Base-by-base conservation (phyloP, 345 rosid genomes). In the Pelargonium nanum region DNA sequence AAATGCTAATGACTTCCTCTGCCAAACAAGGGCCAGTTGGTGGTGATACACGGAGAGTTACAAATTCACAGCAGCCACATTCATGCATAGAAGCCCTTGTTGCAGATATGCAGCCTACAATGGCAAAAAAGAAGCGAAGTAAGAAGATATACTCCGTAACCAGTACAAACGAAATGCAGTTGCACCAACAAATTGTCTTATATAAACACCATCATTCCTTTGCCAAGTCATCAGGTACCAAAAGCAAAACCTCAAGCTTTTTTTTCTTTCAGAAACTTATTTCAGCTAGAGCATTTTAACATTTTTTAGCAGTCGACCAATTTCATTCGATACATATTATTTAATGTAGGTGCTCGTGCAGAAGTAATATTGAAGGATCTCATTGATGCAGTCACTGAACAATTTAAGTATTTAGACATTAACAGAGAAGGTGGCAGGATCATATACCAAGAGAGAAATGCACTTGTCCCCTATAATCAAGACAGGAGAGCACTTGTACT, bases 401-500 rank as follows among this genome's bases (percentile, higher is more conserved):
- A 22, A 44, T 28, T 93, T 53, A 72, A 70, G 69, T 24, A 66
- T 64, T 72, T 93, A 64, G 77, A 77, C 69, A 83, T 93, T 63
- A 80, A 73, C 28, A 71, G 70, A 53, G 79, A 80, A 70, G 52
- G 58, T 45, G 57, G 59, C 20, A 25, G 20, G 26, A 58, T 25
- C 28, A 51, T 64, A 53, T 61, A 40, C 54, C 64, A 58, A 57
- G 76, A 77, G 66, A 74, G 66, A 58, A 77, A 71, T 62, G 84
- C 91, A 59, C 73, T 92, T 59, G 72, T 84, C 55, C 87, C 89
- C 56, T 80, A 77, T 61, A 64, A 60, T 64, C 61, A 60, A 45
- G 80, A 71, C 68, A 70, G 80, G 45, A 83, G 76, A 63, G 82
- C 86, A 56, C 71, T 89, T 69, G 78, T 79, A 55, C 57, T 76